These are phyloP conservation scores for Trichoderma asperelloides DNA, from an alignment of 495 filamentous ascomycete species.

Conservation along the genomic window DNA sequence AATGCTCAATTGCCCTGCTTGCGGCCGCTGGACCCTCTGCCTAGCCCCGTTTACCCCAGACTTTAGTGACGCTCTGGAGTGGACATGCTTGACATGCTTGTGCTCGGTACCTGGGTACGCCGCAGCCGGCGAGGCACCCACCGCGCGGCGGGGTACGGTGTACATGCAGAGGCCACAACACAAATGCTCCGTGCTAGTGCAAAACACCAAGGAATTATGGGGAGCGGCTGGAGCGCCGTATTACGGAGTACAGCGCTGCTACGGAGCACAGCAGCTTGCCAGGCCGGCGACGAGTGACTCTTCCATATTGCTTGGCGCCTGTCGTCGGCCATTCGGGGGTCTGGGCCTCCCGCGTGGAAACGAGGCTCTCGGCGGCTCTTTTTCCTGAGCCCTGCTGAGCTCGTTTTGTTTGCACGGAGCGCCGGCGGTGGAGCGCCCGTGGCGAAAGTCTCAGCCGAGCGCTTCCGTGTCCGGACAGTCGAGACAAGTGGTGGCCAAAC, in stretches of 20 bases:
- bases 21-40: slow-evolving; percentile 1
- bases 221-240: not conserved
- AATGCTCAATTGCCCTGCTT: not conserved
- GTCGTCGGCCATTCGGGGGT: too few species aligned
- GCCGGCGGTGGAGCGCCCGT: not conserved
- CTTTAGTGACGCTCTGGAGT: slow-evolving; percentile 4
- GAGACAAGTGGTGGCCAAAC: not conserved
- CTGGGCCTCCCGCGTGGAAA: not conserved
- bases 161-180: not conserved
- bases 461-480: not conserved
- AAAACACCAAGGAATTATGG: not conserved
- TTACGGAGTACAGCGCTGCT: not conserved
- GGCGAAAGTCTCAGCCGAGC: not conserved
- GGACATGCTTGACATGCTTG: not conserved
- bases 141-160: slow-evolving; percentile 1
- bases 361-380: not conserved
- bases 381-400: not conserved
- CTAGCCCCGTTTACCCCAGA: slow-evolving; percentile 5
- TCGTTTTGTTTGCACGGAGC: not conserved
- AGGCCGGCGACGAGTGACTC: too few species aligned
- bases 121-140: not conserved
- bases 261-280: too few species aligned
- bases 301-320: too few species aligned
- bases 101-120: slow-evolving; percentile 6
- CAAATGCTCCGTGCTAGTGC: not conserved